Evolutionary conservation across 495 filamentous ascomycete genomes (phyloP), one percentile per base, ranked within the genome.

Genomic region (Xanthoparmelia taractica): DNA sequence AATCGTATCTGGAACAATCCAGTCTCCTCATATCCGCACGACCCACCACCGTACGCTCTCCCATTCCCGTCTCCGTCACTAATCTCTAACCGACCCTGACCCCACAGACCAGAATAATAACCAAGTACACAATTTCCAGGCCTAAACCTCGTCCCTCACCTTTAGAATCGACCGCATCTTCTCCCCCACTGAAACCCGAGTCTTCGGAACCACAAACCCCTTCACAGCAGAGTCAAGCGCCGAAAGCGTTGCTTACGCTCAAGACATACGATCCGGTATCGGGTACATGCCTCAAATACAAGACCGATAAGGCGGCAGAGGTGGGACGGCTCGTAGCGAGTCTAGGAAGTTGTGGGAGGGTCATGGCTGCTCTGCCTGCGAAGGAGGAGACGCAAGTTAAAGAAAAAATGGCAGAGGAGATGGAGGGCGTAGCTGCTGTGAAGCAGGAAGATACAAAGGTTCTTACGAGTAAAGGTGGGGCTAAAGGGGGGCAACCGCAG

Each of bases 231-330:
- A 66, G 75, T 71, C 13, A 72, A 60, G 45, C 68, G 17, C 70
- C 73, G 57, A 76, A 85, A 66, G 90, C 88, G 65, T 81, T 79
- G 31, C 84, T 98, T 34, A 87, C 82, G 0, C 79, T 97, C 36
- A 97, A 96, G 77, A 96, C 92, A 20, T 98, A 84, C 79, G 91
- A 96, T 74, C 90, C 94, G 0, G 74, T 74, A 34, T 86, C 87
- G 17, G 94, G 94, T 66, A 83, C 84, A 56, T 85, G 87, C 60
- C 82, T 98, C 40, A 96, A 96, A 75, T 98, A 96, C 77, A 82
- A 83, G 70, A 96, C 94, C 23, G 85, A 88, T 73, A 96, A 95
- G 70, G 87, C 86, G n/a, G 89, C 90, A 23, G 92, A 97, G 73
- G 93, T 98, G 6, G 84, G 85, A 4, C 77, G 94, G 40, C 73